Evolutionary conservation across 139 green algal species (phyloP), one percentile per base, ranked within the genome.

Genomic region (Micromonas commoda): DNA sequence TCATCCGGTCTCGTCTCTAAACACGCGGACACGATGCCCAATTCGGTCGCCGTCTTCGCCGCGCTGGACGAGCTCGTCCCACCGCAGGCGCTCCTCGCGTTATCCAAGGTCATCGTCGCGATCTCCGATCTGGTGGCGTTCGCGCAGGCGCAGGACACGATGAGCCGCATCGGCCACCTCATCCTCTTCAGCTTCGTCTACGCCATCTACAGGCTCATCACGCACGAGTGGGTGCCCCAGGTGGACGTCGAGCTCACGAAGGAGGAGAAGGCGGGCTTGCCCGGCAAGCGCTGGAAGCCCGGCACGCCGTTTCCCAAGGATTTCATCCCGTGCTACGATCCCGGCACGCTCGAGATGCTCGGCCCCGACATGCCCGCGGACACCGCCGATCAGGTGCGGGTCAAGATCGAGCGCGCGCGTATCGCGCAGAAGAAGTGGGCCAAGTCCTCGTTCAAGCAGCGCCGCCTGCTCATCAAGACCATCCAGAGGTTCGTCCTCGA

Each of bases 401-500:
- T 24, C 24, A 53, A 31, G 28, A 67, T 82, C 45, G 35, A 20
- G 53, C 24, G 37, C 19, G 81, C 79, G 3, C 34, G 54, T 3
- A 26, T 52, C 6, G 81, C 84, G 33, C 73, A 85, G 52, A 74
- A 91, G 79, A 70, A 83, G 23, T 98, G 93, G 93, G 80, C 73
- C 5, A 71, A 80, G 3, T 93, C 89, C 26, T 84, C 37, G 60
- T 98, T 97, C 64, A 38, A 65, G 1, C 84, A 97, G 83, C 87
- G 94, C 13, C 82, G 88, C 9, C 76, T 80, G 71, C 80, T 97
- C 52, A 83, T 98, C 33, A 79, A 79, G 29, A 87, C 93, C 20
- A 82, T 98, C 60, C 86, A 96, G 3, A 93, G 93, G 77, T 97
- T 91, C 85, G 94, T 96, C 39, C 77, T 98, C 16, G 86, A 91